Percentiles rank a stretch among this genome's conserved stretches.
Evolutionary conservation across 345 rosid genomes (phyloP).

Genomic region (Sonneratia alba): DNA sequence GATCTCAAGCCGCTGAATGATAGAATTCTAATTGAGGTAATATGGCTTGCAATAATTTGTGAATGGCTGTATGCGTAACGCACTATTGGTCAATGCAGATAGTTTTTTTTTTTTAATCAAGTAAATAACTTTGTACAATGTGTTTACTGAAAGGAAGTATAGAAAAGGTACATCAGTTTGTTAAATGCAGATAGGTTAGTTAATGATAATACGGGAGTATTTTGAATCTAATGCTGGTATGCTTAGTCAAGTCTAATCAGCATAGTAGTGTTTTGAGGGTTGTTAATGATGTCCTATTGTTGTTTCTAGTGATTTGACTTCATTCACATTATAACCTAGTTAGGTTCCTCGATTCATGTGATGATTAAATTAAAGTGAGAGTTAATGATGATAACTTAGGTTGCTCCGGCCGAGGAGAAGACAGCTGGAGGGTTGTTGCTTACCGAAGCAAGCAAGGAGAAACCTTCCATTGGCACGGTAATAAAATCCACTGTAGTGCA

Average conservation of each 20-base stretch:
- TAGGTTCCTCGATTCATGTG: not conserved
- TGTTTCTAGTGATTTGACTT: not conserved
- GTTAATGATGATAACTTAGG: slow-evolving; percentile 24
- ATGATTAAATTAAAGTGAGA: not conserved
- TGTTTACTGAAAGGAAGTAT: too few relatives aligned
- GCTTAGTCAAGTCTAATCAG: not conserved
- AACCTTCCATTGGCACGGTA: slow-evolving; percentile 87
- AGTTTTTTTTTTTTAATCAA: not conserved
- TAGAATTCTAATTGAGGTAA: slow-evolving; percentile 75
- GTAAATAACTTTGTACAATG: too few relatives aligned
- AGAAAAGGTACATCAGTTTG: too few relatives aligned
- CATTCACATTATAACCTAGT: not conserved
- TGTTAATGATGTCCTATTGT: not conserved
- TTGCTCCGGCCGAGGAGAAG: slow-evolving; percentile 86
- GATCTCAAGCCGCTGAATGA: slow-evolving; percentile 93
- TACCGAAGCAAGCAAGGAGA: slow-evolving; percentile 82
- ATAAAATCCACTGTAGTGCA: not conserved
- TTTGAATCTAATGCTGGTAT: not conserved
- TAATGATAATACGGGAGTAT: not conserved
- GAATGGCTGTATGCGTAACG: not conserved
- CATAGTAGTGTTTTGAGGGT: not conserved
- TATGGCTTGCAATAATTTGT: not conserved
- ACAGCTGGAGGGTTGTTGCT: slow-evolving; percentile 92
- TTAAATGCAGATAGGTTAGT: too few relatives aligned
- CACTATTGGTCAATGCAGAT: not conserved